Evolutionary conservation across 805 yeast species (phyloP).

Genomic region (Candida maesae): DNA sequence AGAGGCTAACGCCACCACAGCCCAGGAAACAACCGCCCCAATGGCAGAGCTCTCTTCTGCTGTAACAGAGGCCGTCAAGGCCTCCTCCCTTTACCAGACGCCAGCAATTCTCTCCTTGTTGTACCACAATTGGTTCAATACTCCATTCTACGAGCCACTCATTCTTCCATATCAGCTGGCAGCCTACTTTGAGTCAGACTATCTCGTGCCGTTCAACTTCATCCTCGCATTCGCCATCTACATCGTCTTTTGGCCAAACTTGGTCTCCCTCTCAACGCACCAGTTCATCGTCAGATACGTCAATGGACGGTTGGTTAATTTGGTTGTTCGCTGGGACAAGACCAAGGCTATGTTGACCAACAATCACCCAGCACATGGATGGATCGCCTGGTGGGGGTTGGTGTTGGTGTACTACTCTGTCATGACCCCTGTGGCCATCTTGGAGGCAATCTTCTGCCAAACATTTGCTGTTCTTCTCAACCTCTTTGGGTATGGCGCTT

Average conservation of each 20-base stretch:
- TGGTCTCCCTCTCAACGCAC: neutral
- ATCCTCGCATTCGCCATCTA: constrained; percentile 3
- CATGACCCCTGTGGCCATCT: no score
- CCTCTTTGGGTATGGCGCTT: no score
- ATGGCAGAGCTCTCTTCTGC: no score
- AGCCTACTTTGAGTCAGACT: neutral
- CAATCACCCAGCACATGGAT: constrained; percentile 4
- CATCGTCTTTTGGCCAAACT: neutral
- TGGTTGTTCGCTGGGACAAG: constrained; percentile 3
- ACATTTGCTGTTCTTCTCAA: no score
- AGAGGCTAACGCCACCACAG: no score
- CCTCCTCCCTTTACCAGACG: neutral
- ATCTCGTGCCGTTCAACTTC: constrained; percentile 8
- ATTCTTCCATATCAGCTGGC: constrained; percentile 1
- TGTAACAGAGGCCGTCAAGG: no score
- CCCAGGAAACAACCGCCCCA: no score
- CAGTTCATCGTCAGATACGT: constrained; percentile 3
- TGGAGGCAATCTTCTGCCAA: no score
- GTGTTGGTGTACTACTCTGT: constrained; percentile 2
- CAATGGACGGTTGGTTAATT: constrained; percentile 3
- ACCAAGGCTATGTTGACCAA: neutral
- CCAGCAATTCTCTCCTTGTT: neutral
- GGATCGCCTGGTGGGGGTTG: constrained; percentile 8
- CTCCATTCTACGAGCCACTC: constrained; percentile 4
- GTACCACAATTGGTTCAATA: neutral